phyloP scores from a whole-genome alignment of 1,139 yeast genomes.

The Yamadazyma friedrichii region DNA sequence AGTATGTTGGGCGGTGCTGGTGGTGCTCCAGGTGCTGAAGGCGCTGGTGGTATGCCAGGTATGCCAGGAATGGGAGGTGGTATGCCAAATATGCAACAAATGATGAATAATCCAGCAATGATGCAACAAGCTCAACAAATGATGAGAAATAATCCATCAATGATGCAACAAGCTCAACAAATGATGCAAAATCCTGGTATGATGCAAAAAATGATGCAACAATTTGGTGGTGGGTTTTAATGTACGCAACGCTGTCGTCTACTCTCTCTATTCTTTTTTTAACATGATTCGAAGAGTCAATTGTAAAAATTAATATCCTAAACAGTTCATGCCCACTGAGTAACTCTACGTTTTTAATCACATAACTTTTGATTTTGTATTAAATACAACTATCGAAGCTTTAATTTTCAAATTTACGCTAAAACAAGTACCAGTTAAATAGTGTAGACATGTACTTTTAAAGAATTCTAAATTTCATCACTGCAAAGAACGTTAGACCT shows the following conservation, averaged over 20 bases:
- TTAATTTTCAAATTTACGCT: too few relatives aligned
- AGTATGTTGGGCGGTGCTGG: slow-evolving; percentile 50
- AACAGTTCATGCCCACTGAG: too few relatives aligned
- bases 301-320: too few relatives aligned
- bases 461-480: too few relatives aligned
- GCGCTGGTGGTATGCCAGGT: slow-evolving; percentile 42
- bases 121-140: slow-evolving; percentile 51
- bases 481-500: too few relatives aligned
- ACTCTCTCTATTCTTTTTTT: background rate
- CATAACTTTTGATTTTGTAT: too few relatives aligned
- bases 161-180: slow-evolving; percentile 62
- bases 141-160: slow-evolving; percentile 71
- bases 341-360: too few relatives aligned
- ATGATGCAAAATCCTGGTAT: slow-evolving; percentile 56
- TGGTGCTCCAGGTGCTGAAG: slow-evolving; percentile 45
- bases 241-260: background rate
- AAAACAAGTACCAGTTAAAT: too few relatives aligned
- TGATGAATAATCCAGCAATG: slow-evolving; percentile 49
- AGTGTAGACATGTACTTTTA: too few relatives aligned
- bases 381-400: too few relatives aligned
- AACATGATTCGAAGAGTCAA: background rate
- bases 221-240: slow-evolving; percentile 37
- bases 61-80: slow-evolving; percentile 44
- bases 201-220: slow-evolving; percentile 80
- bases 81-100: slow-evolving; percentile 52